Conservation (phyloP, 163 green algal genomes). For the Chlorella variabilis region DNA sequence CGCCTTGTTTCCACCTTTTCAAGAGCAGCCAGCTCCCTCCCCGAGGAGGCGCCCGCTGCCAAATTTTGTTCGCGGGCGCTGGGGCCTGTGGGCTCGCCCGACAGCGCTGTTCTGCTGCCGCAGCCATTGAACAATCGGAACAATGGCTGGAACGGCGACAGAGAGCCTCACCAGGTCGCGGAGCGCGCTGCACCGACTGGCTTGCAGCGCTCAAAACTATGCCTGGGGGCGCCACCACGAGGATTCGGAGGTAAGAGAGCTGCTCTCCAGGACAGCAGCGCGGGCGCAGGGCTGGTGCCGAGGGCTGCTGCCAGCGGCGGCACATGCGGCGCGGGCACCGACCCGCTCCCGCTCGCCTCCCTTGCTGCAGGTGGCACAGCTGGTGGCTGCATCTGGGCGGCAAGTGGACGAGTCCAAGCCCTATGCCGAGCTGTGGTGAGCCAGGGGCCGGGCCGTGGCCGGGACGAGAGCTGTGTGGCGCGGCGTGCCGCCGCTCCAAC, state of each 20-base stretch:
- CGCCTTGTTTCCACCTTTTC: too few relatives aligned
- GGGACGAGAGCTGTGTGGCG: background rate
- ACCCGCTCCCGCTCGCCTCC: background rate
- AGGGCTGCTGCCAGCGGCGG: background rate
- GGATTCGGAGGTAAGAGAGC: slow-evolving; percentile 64
- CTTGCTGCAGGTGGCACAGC: slow-evolving; percentile 72
- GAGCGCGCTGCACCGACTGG: slow-evolving; percentile 50
- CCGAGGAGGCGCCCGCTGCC: too few relatives aligned
- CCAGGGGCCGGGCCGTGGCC: background rate
- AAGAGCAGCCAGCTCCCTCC: too few relatives aligned
- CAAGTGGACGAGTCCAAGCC: slow-evolving; percentile 75
- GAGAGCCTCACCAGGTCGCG: background rate
- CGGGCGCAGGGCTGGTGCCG: too few relatives aligned
- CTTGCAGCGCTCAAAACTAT: slow-evolving; percentile 90
- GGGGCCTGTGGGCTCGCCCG: too few relatives aligned
- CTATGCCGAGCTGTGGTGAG: slow-evolving; percentile 96
- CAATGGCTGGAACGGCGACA: background rate
- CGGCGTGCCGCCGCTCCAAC: background rate
- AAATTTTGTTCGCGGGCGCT: too few relatives aligned
- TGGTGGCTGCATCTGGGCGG: slow-evolving; percentile 68
- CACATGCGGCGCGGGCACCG: too few relatives aligned
- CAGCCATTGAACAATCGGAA: background rate
- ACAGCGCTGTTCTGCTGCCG: too few relatives aligned
- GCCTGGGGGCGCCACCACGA: slow-evolving; percentile 82
- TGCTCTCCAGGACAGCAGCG: background rate